phyloP scores from a whole-genome alignment of 495 filamentous ascomycete genomes.

The Annulohypoxylon nitens region DNA sequence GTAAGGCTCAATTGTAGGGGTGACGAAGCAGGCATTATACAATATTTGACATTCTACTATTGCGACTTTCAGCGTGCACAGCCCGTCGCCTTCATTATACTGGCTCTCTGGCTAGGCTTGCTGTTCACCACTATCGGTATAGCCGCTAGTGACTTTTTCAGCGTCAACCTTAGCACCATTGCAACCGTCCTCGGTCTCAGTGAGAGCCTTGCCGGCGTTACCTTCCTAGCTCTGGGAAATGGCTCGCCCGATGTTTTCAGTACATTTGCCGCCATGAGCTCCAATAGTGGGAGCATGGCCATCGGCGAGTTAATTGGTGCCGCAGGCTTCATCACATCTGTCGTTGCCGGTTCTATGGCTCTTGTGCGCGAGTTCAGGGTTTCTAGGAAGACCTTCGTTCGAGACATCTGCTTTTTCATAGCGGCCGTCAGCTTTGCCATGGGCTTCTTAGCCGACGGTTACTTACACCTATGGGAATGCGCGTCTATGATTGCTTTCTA shows the following conservation, averaged over 20 bases:
- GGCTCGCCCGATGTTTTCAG: conserved; percentile 99
- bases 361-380: conserved; percentile 93
- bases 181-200: conserved; percentile 89
- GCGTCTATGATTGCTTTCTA: conserved; percentile 92
- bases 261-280: conserved; percentile 97
- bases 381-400: conserved; percentile 85
- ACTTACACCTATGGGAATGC: conserved; percentile 89
- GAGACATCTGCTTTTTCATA: conserved; percentile 95
- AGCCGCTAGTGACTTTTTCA: conserved; percentile 97
- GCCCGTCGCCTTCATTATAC: conserved; percentile 79
- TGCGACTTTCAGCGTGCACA: conserved; percentile 79
- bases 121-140: conserved; percentile 99
- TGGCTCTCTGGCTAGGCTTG: conserved; percentile 86
- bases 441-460: conserved; percentile 86
- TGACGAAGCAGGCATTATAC: conserved; percentile 89
- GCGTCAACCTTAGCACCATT: conserved; percentile 94
- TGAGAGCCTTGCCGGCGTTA: conserved; percentile 96
- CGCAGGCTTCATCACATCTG: conserved; percentile 94
- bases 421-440: conserved; percentile 89
- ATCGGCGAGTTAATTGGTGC: conserved; percentile 96
- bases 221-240: conserved; percentile 97
- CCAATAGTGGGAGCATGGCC: conserved; percentile 94
- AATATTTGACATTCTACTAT: conserved; percentile 94
- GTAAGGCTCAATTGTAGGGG: conserved; percentile 84
- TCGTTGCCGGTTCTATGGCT: conserved; percentile 99